phyloP scores from a whole-genome alignment of 2,329 filamentous ascomycete species.

The Phaeomoniella chlamydospora region DNA sequence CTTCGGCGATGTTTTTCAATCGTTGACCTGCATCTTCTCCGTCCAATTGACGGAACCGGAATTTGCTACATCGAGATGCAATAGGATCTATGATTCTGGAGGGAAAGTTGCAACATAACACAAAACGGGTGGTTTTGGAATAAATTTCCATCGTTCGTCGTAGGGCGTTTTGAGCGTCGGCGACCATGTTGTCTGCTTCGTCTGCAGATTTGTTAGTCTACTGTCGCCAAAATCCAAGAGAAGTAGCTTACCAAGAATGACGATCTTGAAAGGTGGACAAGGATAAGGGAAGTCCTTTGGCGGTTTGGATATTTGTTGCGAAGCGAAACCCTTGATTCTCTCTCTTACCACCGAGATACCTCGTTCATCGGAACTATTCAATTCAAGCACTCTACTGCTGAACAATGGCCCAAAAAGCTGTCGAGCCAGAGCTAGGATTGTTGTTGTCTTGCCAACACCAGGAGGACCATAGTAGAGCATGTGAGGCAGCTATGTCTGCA shows the following conservation, averaged over 20 bases:
- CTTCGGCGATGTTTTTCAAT: constrained; percentile 65
- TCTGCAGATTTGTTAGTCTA: not conserved
- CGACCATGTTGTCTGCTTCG: constrained; percentile 93
- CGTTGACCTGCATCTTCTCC: constrained; percentile 67
- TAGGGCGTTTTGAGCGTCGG: constrained; percentile 88
- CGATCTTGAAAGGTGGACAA: constrained; percentile 96
- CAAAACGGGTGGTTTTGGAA: constrained; percentile 90
- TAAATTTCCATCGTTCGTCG: constrained; percentile 97
- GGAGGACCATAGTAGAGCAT: constrained; percentile 99
- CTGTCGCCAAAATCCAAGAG: not conserved
- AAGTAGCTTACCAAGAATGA: constrained; percentile 51
- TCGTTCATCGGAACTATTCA: constrained; percentile 97
- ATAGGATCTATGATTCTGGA: constrained; percentile 95
- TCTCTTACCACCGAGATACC: constrained; percentile 94
- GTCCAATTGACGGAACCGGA: constrained; percentile 92
- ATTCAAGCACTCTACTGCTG: constrained; percentile 86
- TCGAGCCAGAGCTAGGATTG: constrained; percentile 90
- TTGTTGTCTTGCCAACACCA: constrained; percentile 94
- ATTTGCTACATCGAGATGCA: constrained; percentile 87
- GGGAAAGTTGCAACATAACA: constrained; percentile 96
- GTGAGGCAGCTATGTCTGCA: constrained; percentile 57
- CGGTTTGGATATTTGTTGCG: constrained; percentile 15
- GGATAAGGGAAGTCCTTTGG: constrained; percentile 51
- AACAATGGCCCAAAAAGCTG: constrained; percentile 94
- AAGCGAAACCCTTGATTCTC: constrained; percentile 96